phyloP scores from a whole-genome alignment of 495 filamentous ascomycete species.

The Cercophora sp. region DNA sequence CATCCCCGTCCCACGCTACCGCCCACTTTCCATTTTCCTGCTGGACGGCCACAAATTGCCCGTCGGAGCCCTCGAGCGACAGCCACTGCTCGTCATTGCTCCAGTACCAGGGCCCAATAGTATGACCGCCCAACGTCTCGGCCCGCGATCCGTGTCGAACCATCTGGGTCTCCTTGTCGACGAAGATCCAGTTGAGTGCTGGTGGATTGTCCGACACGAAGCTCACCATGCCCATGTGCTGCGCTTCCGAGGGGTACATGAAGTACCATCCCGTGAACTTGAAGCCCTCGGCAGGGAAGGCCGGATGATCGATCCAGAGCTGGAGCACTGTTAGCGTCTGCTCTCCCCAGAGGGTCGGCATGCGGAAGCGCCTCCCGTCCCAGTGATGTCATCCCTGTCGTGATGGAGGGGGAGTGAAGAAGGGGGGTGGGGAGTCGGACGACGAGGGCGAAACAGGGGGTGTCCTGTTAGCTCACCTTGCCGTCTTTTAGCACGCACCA shows the following conservation, averaged over 20 bases:
- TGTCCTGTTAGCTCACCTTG: conserved; percentile 31
- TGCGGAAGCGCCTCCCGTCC: neutral
- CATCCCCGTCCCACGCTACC: conserved; percentile 41
- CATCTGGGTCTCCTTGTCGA: conserved; percentile 53
- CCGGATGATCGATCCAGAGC: conserved; percentile 46
- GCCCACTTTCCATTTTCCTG: conserved; percentile 43
- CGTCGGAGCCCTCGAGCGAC: conserved; percentile 43
- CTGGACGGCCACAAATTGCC: conserved; percentile 41
- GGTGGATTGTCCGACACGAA: conserved; percentile 56
- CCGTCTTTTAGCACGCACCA: conserved; percentile 41
- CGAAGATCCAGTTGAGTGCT: conserved; percentile 62
- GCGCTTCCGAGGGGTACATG: conserved; percentile 52
- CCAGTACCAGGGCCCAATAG: conserved; percentile 56
- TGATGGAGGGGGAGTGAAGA: neutral
- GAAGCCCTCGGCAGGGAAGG: conserved; percentile 42
- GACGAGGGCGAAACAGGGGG: neutral
- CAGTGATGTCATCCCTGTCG: conserved; percentile 14
- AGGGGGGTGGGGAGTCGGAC: neutral
- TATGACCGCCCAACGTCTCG: conserved; percentile 42
- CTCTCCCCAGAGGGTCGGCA: neutral
- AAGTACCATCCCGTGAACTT: conserved; percentile 60
- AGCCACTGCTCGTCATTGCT: conserved; percentile 52
- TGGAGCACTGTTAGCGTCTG: conserved; percentile 16
- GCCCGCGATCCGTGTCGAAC: conserved; percentile 51
- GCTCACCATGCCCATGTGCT: conserved; percentile 55